Conservation (phyloP, 2,329 filamentous ascomycete species). For the Penicillium sumatraense region DNA sequence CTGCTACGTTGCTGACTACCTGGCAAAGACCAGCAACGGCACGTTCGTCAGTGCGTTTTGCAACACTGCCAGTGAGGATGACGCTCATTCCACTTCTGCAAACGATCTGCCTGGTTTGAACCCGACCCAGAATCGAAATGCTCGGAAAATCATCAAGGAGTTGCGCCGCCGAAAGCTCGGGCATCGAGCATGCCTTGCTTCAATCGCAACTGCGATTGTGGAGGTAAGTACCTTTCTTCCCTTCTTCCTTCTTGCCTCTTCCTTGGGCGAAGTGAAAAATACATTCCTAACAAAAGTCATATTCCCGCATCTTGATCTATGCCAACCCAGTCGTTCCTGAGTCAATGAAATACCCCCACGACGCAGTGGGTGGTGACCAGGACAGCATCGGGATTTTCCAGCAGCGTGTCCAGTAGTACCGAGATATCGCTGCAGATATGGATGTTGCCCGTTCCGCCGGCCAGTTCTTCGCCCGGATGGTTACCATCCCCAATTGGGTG, state of each 20-base stretch:
- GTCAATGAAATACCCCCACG: slow-evolving; percentile 26
- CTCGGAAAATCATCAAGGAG: slow-evolving; percentile 25
- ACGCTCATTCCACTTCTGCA: background rate
- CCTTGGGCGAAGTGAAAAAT: background rate
- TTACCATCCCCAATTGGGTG: slow-evolving; percentile 22
- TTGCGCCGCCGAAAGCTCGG: slow-evolving; percentile 20
- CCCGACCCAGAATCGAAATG: slow-evolving; percentile 24
- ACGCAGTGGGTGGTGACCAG: slow-evolving; percentile 25
- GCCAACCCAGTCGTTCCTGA: slow-evolving; percentile 23
- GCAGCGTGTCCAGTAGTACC: slow-evolving; percentile 26
- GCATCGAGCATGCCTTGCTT: slow-evolving; percentile 24
- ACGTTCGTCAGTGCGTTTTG: slow-evolving; percentile 21
- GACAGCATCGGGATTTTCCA: slow-evolving; percentile 32
- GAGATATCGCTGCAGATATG: slow-evolving; percentile 27
- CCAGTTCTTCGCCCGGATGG: slow-evolving; percentile 27
- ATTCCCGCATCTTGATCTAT: slow-evolving; percentile 23
- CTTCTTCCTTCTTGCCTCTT: background rate
- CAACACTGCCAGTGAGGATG: background rate
- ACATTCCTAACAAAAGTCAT: slow-evolving; percentile 12
- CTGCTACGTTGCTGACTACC: slow-evolving; percentile 27
- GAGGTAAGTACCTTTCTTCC: slow-evolving; percentile 14
- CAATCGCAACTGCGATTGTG: slow-evolving; percentile 26
- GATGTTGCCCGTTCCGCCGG: slow-evolving; percentile 22
- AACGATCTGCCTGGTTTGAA: slow-evolving; percentile 21
- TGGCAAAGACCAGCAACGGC: slow-evolving; percentile 20